Evolutionary conservation across 129 eudicot genomes (phyloP).

Genomic region (Kitagawia praeruptora): DNA sequence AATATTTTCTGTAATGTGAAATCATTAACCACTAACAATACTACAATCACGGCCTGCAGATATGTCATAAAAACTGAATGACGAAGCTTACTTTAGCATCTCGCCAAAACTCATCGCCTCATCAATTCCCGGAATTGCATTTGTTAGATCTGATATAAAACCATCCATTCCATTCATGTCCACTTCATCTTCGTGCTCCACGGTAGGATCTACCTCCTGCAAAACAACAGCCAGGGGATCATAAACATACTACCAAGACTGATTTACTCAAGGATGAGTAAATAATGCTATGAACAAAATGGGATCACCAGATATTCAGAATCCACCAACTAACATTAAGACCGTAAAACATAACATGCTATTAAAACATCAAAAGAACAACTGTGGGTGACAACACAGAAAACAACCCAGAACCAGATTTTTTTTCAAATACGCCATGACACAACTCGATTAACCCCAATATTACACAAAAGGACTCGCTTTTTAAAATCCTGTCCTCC

Average conservation of each 20-base stretch:
- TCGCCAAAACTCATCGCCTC: constrained; percentile 99
- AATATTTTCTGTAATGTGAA: background rate
- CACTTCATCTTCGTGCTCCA: constrained; percentile 60
- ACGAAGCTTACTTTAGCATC: constrained; percentile 73
- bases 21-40: background rate
- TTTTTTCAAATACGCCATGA: no score
- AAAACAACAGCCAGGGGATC: constrained; percentile 14
- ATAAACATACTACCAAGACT: background rate
- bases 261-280: background rate
- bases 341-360: no score
- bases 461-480: background rate
- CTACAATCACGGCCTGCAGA: background rate
- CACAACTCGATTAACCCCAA: background rate
- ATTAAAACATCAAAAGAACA: no score
- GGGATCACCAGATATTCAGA: no score
- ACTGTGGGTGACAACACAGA: no score
- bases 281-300: no score
- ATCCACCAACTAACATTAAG: no score
- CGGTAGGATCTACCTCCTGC: constrained; percentile 89
- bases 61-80: constrained; percentile 2
- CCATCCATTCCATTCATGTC: constrained; percentile 64
- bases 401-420: no score
- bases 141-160: constrained; percentile 71
- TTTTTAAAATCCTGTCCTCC: background rate
- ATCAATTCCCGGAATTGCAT: constrained; percentile 97